Evolutionary conservation across 164 flowering plant species (phyloP), one percentile per base, ranked within the genome.

Genomic region (Aristolochia californica): DNA sequence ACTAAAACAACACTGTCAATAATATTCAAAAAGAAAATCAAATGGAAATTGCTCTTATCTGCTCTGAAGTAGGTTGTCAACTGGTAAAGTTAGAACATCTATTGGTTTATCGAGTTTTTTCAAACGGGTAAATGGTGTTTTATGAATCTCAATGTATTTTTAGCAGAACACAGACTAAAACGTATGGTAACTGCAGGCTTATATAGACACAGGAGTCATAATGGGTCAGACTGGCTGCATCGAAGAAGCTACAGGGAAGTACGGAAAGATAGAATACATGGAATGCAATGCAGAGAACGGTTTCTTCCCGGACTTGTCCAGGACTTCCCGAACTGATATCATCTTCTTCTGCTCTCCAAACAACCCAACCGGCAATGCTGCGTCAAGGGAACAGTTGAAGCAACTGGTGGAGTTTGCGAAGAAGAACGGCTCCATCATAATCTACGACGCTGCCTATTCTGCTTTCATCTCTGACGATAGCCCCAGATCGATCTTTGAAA

Each of bases 321-420:
- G 68, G 10, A 64, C 74, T 50, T 24, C 84, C 44, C 70, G 76
- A 48, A 78, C 96, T 5, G 82, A 85, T 59, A 62, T 88, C 2
- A 88, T 91, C 48, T 91, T 91, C 77, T 86, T 91, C 62, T 87
- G 96, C 71, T 88, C 95, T 56, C 96, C 98, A 38, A 86, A 86
- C 72, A 91, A 91, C 66, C 98, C 95, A 43, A 88, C 98, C 44
- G 96, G 98, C 22, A 60, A 72, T 59, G 87, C 93, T 17, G 84
- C 93, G 49, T 69, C 93, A 8, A 45, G 81, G 57, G 55, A 77
- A 38, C 98, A 91, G 64, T 55, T 91, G 63, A 59, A 76, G 61
- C 72, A 80, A 28, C 79, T 91, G n/a, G 93, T 88, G 13, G 70
- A 77, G 25, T 86, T 86, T 58, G 90, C 96, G 1, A 79, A 62